phyloP scores from a whole-genome alignment of 2,329 filamentous ascomycete genomes.

The Emmonsia crescens region DNA sequence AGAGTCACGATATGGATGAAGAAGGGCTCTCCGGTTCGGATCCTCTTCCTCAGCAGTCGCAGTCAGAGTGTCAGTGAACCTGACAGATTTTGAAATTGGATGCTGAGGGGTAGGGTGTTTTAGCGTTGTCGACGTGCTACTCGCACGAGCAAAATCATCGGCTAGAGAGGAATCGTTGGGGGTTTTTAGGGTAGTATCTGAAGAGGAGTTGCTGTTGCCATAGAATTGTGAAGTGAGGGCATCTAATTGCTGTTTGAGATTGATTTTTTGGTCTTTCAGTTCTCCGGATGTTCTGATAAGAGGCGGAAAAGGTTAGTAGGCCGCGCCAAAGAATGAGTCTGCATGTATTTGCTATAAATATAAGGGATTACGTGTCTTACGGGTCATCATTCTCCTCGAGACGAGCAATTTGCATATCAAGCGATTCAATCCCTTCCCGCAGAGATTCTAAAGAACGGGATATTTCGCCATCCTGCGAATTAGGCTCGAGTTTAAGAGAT shows the following conservation, averaged over 20 bases:
- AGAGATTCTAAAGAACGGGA: constrained; percentile 80
- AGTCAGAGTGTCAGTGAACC: constrained; percentile 58
- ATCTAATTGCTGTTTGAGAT: constrained; percentile 61
- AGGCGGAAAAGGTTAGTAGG: constrained; percentile 1
- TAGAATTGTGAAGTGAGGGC: constrained; percentile 74
- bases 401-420: constrained; percentile 54
- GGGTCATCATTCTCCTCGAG: constrained; percentile 52
- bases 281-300: constrained; percentile 28
- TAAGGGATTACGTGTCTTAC: constrained; percentile 33
- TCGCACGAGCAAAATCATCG: constrained; percentile 55
- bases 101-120: constrained; percentile 36
- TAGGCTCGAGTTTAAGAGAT: constrained; percentile 64
- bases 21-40: constrained; percentile 47
- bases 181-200: constrained; percentile 42
- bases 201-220: constrained; percentile 42
- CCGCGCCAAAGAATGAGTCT: background rate
- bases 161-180: constrained; percentile 55
- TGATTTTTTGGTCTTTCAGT: constrained; percentile 54
- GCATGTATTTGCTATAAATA: constrained; percentile 4
- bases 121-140: constrained; percentile 29
- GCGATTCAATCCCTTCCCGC: constrained; percentile 61
- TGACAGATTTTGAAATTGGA: constrained; percentile 59
- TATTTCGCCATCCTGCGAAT: constrained; percentile 79
- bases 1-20: constrained; percentile 49
- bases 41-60: constrained; percentile 39